Base-by-base conservation (phyloP, 129 eudicot genomes). In the Dittrichia graveolens region DNA sequence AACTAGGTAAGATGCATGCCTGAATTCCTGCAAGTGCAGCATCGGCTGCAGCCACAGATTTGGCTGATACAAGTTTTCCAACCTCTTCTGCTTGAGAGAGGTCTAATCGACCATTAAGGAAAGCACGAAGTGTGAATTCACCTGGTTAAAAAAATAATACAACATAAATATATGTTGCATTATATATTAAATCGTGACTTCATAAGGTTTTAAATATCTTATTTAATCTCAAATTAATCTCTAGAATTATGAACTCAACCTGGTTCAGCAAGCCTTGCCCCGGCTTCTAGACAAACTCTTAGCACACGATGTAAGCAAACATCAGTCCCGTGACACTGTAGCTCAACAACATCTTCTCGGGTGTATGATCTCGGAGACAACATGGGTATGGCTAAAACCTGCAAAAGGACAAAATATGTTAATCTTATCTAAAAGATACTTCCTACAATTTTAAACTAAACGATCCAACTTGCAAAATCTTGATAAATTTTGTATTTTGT, bases 111-210 rank as follows among this genome's bases (percentile, higher is more conserved):
- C 99, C 99, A 53, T 94, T 94, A 12, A 94, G 71, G 61, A 94
- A 94, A 60, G 99, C 99, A 48, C 99, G 96, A 19, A 94, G 99
- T 10, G 99, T 94, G 81, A 94, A 94, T 82, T 94, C 99, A 49
- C 99, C 99, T 94, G 78, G 16, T 68, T 45, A n/a, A 31, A 65
- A 58, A 69, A n/a, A 43, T 8, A 53, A 55, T 1, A 8, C 24
- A 60, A 75, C 4, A 37, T 49, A 57, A 65, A 18, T 7, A 35
- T 35, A 6, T 15, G 43, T 48, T 48, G 49, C 53, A 19, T 16
- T 1, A 19, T 8, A 9, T 45, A 60, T 16, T 16, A n/a, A 37
- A 24, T 19, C 13, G 43, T 15, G 7, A 58, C 41, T 0, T 24
- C 6, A 34, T 6, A 10, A 35, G 31, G 5, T 61, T 37, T 61